Base-by-base conservation (phyloP, 805 yeast species). In the Ogataea sp. region DNA sequence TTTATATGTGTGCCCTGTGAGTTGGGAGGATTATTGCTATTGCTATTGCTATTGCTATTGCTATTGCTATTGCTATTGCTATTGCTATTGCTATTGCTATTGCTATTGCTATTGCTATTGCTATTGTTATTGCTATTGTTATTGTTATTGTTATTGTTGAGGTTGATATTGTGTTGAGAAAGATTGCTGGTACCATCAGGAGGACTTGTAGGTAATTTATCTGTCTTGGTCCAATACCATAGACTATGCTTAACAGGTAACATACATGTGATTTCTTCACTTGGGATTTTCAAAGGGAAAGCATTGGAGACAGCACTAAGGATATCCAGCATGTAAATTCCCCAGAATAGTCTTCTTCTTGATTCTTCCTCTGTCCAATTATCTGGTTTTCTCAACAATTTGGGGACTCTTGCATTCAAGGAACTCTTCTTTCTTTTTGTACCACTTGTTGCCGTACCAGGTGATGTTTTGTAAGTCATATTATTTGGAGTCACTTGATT, bases 341-440 rank as follows among this genome's bases (percentile, higher is more conserved):
- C 64, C 65, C 62, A 39, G 51, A 51, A 40, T 46, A 56, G 16
- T 53, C 67, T 39, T 55, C 51, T 43, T 57, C 66, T 54, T 6
- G 56, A 52, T 36, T 64, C 68, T 16, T 50, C 57, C 38, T 64
- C 67, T n/a, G 62, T 53, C 66, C 68, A 64, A 35, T 58, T 54
- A 16, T 53, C 53, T 1, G 58, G 55, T 25, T 46, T 51, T 20
- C 39, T 37, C 18, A 51, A 37, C 9, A 51, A 20, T 25, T 46
- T 42, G 7, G 51, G 45, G 15, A 47, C 36, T 32, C 47, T 45
- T 3, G 56, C 43, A 9, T 47, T 26, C 3, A 24, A 25, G 8
- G 37, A 24, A 13, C 25, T 38, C 20, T 18, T 32, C 25, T 26
- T 34, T 23, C 20, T 39, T 6, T 28, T 27, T 6, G 29, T 23